A percentile compares a stretch with the other conserved stretches of the same genome.
Conservation (phyloP, 78 protist species). For the Andalucia godoyi region DNA sequence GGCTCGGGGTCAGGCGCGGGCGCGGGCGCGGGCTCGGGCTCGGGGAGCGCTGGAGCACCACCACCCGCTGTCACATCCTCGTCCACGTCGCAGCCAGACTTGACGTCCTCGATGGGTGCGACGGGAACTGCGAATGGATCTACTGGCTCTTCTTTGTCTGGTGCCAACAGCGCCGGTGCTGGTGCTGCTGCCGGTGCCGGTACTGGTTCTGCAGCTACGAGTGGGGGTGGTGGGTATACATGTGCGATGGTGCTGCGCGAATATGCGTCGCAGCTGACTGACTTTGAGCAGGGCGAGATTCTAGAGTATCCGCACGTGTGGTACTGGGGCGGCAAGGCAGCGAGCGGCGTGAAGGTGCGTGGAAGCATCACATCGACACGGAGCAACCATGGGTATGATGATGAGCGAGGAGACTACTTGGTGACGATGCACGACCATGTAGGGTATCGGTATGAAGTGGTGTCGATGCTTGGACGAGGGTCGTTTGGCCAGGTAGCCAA, state of each 20-base stretch:
- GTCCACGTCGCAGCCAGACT: too few relatives aligned
- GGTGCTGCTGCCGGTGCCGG: too few relatives aligned
- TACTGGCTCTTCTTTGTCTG: too few relatives aligned
- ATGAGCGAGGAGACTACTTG: slow-evolving; percentile 74
- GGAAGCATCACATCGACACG: slow-evolving; percentile 19
- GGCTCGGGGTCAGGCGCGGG: too few relatives aligned
- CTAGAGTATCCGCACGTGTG: slow-evolving; percentile 49
- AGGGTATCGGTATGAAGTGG: slow-evolving; percentile 68
- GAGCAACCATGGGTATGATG: slow-evolving; percentile 62
- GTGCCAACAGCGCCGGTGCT: too few relatives aligned
- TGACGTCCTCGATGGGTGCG: too few relatives aligned
- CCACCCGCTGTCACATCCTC: too few relatives aligned
- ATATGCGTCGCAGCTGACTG: slow-evolving; percentile 22
- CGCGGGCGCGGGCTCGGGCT: too few relatives aligned
- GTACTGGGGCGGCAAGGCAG: slow-evolving; percentile 20
- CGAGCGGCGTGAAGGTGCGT: slow-evolving; percentile 11
- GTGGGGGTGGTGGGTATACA: too few relatives aligned
- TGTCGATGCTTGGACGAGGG: slow-evolving; percentile 67
- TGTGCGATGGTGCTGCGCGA: slow-evolving; percentile 3
- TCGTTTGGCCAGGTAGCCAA: slow-evolving; percentile 76
- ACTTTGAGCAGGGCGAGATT: slow-evolving; percentile 54
- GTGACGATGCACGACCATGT: slow-evolving; percentile 69
- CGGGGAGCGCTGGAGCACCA: too few relatives aligned
- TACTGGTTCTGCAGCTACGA: too few relatives aligned
- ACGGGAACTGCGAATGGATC: too few relatives aligned